Conservation (phyloP, 2,329 filamentous ascomycete species). For the Orbilia javanica region DNA sequence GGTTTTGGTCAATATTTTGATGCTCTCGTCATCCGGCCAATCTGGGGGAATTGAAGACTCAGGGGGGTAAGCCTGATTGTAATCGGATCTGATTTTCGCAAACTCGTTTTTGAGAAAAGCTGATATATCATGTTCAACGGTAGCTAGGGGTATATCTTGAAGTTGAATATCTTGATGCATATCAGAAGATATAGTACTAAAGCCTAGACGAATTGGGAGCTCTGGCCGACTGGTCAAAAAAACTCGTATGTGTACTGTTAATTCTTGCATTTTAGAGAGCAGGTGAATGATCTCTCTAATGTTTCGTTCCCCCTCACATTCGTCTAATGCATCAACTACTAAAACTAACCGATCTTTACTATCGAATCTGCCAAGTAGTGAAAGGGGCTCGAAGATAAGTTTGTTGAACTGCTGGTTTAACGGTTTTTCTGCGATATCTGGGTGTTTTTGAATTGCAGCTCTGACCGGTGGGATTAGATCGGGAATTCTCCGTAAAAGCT, state of each 20-base stretch:
- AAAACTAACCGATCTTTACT: conserved; percentile 31
- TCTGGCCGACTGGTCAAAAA: conserved; percentile 62
- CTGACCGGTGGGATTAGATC: background rate
- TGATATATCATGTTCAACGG: conserved; percentile 62
- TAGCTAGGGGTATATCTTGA: conserved; percentile 17
- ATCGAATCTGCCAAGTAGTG: background rate
- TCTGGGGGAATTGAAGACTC: conserved; percentile 13
- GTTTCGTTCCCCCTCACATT: conserved; percentile 61
- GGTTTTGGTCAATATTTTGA: conserved; percentile 57
- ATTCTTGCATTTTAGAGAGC: conserved; percentile 28
- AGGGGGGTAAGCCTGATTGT: background rate
- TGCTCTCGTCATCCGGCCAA: conserved; percentile 57
- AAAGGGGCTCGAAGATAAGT: conserved; percentile 65
- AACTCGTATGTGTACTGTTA: conserved; percentile 47
- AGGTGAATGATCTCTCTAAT: conserved; percentile 60
- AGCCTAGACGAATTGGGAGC: conserved; percentile 59
- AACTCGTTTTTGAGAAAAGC: conserved; percentile 59
- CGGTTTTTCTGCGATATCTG: conserved; percentile 38
- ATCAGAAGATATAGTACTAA: conserved; percentile 45
- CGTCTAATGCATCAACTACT: conserved; percentile 63
- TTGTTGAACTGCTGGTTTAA: conserved; percentile 65
- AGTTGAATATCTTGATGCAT: conserved; percentile 39
- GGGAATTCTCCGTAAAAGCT: background rate
- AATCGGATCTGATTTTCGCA: conserved; percentile 41
- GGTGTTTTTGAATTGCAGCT: background rate